A percentile compares a stretch with the other conserved stretches of the same genome.
Conservation (phyloP, 176 grass and related monocot species). For the Oryza meyeriana region DNA sequence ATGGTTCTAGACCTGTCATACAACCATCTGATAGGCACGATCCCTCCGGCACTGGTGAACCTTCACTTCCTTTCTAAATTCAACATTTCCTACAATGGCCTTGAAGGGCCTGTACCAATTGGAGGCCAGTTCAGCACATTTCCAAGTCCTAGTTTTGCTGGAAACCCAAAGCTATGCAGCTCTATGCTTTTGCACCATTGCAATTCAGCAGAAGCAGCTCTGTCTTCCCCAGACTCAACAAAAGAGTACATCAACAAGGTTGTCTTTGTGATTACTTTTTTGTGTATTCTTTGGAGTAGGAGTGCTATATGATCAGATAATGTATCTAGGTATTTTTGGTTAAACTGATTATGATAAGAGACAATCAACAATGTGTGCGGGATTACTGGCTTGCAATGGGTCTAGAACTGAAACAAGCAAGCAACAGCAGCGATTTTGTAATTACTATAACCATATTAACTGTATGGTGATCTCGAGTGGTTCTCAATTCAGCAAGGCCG, state of each 20-base stretch:
- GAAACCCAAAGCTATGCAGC: conserved; percentile 48
- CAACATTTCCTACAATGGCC: conserved; percentile 16
- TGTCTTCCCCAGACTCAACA: background rate
- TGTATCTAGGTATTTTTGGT: background rate
- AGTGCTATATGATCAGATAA: conserved; percentile 32
- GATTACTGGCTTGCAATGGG: too few relatives aligned
- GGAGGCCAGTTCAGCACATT: conserved; percentile 39
- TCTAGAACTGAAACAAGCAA: too few relatives aligned
- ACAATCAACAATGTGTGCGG: background rate
- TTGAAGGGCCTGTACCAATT: conserved; percentile 32
- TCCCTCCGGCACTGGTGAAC: background rate
- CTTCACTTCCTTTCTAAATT: background rate
- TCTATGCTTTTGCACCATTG: conserved; percentile 9
- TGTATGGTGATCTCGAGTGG: background rate
- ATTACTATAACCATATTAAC: background rate
- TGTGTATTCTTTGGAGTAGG: conserved; percentile 31
- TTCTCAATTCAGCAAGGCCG: too few relatives aligned
- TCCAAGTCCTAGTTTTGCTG: conserved; percentile 23
- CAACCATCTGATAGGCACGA: conserved; percentile 14
- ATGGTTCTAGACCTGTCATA: conserved; percentile 24
- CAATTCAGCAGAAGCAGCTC: background rate
- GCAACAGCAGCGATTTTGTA: too few relatives aligned
- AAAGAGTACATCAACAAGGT: background rate
- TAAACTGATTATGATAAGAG: background rate
- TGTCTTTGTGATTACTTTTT: conserved; percentile 27